Evolutionary conservation across 495 filamentous ascomycete species (phyloP).

Genomic region (Letharia lupina): DNA sequence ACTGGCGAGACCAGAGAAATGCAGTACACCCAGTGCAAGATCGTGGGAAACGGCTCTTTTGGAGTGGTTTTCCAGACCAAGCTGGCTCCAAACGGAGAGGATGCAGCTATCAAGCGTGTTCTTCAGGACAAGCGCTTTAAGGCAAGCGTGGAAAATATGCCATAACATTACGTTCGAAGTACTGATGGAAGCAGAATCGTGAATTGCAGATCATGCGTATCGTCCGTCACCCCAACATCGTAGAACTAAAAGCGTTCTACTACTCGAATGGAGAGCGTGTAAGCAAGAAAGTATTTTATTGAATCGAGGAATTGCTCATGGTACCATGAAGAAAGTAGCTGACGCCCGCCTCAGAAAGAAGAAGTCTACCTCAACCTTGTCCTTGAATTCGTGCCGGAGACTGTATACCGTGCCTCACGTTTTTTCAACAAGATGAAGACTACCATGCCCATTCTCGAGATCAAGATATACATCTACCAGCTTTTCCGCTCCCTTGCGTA

Average conservation of each 20-base stretch:
- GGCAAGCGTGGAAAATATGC: constrained; percentile 40
- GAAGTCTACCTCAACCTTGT: constrained; percentile 99
- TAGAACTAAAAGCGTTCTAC: constrained; percentile 97
- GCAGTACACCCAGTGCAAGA: constrained; percentile 98
- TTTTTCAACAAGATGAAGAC: constrained; percentile 99
- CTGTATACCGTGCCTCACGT: constrained; percentile 93
- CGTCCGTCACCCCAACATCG: constrained; percentile 96
- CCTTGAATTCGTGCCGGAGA: constrained; percentile 96
- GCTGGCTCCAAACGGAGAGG: constrained; percentile 90
- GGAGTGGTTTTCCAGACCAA: constrained; percentile 99
- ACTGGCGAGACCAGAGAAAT: constrained; percentile 94
- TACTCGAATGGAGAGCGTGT: constrained; percentile 98
- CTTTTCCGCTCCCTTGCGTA: constrained; percentile 96
- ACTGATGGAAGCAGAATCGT: constrained; percentile 60
- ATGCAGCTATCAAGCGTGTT: constrained; percentile 97
- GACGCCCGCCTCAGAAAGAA: constrained; percentile 62
- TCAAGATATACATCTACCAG: constrained; percentile 99
- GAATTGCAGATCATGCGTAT: constrained; percentile 99
- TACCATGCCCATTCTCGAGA: constrained; percentile 96
- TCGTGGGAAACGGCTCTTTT: constrained; percentile 98
- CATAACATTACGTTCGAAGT: constrained; percentile 32
- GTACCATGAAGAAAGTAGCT: constrained; percentile 4
- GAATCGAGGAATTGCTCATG: background rate
- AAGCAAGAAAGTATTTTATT: constrained; percentile 33
- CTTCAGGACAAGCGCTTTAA: constrained; percentile 99